Percentiles rank a stretch among this genome's conserved stretches.
phyloP scores from a whole-genome alignment of 805 yeast genomes.

The Lachancea kluyveri region DNA sequence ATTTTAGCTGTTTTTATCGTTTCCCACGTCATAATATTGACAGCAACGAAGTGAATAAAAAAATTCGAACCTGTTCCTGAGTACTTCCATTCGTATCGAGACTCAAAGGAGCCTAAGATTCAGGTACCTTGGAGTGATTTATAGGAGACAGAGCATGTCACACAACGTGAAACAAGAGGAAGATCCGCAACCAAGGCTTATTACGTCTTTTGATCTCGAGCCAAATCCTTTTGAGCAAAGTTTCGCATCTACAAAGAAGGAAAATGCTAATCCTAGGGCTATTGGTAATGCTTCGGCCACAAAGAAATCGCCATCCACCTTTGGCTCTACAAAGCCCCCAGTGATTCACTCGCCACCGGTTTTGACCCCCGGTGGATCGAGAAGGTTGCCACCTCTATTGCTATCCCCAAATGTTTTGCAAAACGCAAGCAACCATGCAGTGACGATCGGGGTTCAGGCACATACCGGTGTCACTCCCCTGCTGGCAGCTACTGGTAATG shows the following conservation, averaged over 20 bases:
- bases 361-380: constrained; percentile 52
- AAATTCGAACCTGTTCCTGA: too few relatives aligned
- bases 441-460: too few relatives aligned
- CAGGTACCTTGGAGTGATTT: too few relatives aligned
- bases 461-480: constrained; percentile 1
- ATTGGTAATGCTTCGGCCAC: background rate
- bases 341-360: constrained; percentile 35
- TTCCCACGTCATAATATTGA: too few relatives aligned
- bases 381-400: constrained; percentile 43
- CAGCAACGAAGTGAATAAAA: too few relatives aligned
- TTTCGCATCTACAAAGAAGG: constrained; percentile 55
- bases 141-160: too few relatives aligned
- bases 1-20: too few relatives aligned
- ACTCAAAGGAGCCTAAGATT: too few relatives aligned
- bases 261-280: background rate
- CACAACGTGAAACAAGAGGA: too few relatives aligned
- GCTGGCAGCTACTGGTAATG: background rate
- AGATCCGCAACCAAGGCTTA: too few relatives aligned
- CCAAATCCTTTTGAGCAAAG: constrained; percentile 95
- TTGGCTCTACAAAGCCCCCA: constrained; percentile 20
- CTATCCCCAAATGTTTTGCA: constrained; percentile 13
- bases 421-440: constrained; percentile 1
- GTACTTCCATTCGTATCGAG: too few relatives aligned
- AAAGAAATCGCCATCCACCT: constrained; percentile 12
- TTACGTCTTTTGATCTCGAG: constrained; percentile 70